These are phyloP conservation scores for Amylostereum areolatum DNA, from an alignment of 1,284 basidiomycete species.

Conservation along the genomic window DNA sequence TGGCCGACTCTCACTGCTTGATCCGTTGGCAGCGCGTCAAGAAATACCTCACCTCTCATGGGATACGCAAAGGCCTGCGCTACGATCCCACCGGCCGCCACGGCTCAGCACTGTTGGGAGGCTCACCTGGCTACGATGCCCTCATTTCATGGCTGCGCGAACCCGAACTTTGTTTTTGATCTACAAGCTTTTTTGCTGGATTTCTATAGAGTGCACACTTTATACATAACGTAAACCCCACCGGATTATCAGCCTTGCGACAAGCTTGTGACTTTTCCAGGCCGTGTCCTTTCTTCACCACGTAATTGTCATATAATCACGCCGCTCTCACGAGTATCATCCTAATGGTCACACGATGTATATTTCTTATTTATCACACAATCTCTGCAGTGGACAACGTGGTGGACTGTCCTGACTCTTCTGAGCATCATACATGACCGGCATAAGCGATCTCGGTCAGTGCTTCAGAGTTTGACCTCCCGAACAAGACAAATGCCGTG, in stretches of 20 bases:
- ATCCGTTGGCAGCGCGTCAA: conserved; percentile 51
- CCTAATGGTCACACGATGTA: no score
- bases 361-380: no score
- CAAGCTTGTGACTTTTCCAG: no score
- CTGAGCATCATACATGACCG: no score
- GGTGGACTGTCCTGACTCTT: no score
- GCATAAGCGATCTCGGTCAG: no score
- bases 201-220: background rate
- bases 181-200: background rate
- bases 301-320: no score
- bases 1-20: conserved; percentile 2
- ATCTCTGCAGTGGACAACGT: no score
- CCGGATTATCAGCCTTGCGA: background rate
- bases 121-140: conserved; percentile 46
- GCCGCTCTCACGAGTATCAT: background rate
- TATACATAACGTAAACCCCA: background rate
- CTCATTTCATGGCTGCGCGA: conserved; percentile 64
- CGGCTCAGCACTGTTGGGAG: conserved; percentile 63
- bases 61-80: conserved; percentile 63
- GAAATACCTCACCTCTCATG: conserved; percentile 71
- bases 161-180: conserved; percentile 6
- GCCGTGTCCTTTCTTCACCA: no score
- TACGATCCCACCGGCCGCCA: conserved; percentile 67
- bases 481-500: conserved; percentile 1
- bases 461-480: no score